Conservation (phyloP, 2,329 filamentous ascomycete species). For the Neospermospora avenae region DNA sequence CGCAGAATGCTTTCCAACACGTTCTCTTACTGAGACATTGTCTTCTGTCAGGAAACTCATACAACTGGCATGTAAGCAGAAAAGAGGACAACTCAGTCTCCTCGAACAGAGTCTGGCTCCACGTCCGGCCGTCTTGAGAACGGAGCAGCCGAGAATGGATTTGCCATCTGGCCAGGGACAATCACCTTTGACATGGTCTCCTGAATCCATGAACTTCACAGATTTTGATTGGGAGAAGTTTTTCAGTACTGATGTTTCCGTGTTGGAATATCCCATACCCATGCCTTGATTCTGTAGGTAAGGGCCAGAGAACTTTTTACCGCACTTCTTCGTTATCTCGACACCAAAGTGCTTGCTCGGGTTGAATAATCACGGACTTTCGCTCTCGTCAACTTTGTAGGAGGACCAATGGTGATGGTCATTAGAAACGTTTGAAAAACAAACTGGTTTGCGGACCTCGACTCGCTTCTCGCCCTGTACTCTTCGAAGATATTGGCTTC, state of each 20-base stretch:
- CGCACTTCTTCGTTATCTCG: too few relatives aligned
- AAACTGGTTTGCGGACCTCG: too few relatives aligned
- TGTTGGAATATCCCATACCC: slow-evolving; percentile 2
- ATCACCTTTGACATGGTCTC: neutral
- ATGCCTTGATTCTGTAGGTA: neutral
- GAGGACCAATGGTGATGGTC: too few relatives aligned
- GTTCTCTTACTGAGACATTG: slow-evolving; percentile 3
- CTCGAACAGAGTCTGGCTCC: slow-evolving; percentile 3
- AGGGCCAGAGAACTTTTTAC: too few relatives aligned
- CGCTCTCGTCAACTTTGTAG: too few relatives aligned
- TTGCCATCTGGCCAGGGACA: neutral
- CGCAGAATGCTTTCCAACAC: slow-evolving; percentile 1
- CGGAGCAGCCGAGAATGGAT: neutral
- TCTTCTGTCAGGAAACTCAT: neutral
- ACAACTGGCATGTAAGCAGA: slow-evolving; percentile 6
- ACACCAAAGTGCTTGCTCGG: too few relatives aligned
- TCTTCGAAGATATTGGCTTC: too few relatives aligned
- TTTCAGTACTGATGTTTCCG: slow-evolving; percentile 5
- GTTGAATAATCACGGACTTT: too few relatives aligned
- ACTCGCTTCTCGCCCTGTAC: too few relatives aligned
- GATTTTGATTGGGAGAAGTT: slow-evolving; percentile 9
- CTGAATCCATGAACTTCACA: neutral
- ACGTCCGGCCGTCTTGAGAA: neutral
- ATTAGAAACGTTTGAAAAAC: too few relatives aligned
- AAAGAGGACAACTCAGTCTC: slow-evolving; percentile 4